phyloP scores from a whole-genome alignment of 345 rosid species.

The Bretschneidera sinensis region DNA sequence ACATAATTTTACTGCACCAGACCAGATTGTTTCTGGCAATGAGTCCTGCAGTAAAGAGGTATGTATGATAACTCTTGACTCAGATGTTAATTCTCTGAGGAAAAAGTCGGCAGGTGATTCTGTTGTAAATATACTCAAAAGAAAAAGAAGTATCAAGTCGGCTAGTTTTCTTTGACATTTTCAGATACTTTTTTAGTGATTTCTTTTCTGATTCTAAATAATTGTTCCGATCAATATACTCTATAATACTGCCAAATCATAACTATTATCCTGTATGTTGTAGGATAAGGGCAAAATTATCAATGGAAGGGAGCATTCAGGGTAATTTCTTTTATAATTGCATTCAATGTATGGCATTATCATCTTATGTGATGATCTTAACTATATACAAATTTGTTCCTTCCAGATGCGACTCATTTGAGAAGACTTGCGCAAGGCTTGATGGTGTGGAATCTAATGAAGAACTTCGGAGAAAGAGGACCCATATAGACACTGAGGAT shows the following conservation, averaged over 20 bases:
- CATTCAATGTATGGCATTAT: not conserved
- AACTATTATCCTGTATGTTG: slow-evolving; percentile 17
- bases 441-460: slow-evolving; percentile 22
- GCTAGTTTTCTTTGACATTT: too few species aligned
- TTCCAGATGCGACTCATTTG: slow-evolving; percentile 36
- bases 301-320: slow-evolving; percentile 48
- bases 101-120: slow-evolving; percentile 35
- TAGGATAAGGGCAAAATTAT: slow-evolving; percentile 60
- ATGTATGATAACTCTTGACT: slow-evolving; percentile 27
- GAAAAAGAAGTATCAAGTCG: too few species aligned
- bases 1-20: slow-evolving; percentile 32
- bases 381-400: slow-evolving; percentile 4
- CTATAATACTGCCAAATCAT: not conserved
- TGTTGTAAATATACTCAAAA: slow-evolving; percentile 28
- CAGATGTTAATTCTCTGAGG: slow-evolving; percentile 31
- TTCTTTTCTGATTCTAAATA: not conserved
- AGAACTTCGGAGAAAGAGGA: slow-evolving; percentile 31
- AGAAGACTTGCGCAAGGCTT: slow-evolving; percentile 23
- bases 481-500: slow-evolving; percentile 14
- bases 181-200: too few species aligned
- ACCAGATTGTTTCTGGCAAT: slow-evolving; percentile 22
- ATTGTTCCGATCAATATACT: not conserved
- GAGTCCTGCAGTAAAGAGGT: slow-evolving; percentile 34
- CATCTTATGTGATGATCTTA: slow-evolving; percentile 8
- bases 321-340: slow-evolving; percentile 34